These are phyloP conservation scores for Toxoplasma gondii DNA, from an alignment of 169 alveolate species.

Conservation along the genomic window DNA sequence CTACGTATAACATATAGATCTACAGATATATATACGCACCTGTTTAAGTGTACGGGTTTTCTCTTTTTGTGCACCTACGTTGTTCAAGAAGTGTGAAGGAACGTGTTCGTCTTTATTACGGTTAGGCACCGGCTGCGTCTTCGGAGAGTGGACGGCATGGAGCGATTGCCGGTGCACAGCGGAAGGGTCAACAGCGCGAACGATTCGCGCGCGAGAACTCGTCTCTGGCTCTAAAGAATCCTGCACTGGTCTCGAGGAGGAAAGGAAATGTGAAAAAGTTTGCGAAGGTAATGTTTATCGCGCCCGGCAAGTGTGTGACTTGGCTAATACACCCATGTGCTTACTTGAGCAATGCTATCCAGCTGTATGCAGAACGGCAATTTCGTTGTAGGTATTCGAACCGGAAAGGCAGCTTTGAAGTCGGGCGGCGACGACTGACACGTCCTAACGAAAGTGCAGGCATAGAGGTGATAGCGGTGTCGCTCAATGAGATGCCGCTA, in stretches of 20 bases:
- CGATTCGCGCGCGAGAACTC: not conserved
- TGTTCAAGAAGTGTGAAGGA: not conserved
- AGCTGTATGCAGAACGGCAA: too few relatives aligned
- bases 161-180: constrained; percentile 27
- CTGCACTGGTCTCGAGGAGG: constrained; percentile 42
- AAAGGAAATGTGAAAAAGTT: not conserved
- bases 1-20: not conserved
- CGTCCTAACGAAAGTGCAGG: too few relatives aligned
- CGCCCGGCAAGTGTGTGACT: too few relatives aligned
- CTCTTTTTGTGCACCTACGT: not conserved
- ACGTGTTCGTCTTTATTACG: not conserved
- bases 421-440: too few relatives aligned
- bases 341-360: too few relatives aligned
- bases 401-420: too few relatives aligned
- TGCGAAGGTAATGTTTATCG: not conserved
- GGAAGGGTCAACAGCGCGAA: not conserved
- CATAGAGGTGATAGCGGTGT: too few relatives aligned
- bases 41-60: not conserved
- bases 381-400: too few relatives aligned
- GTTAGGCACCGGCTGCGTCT: constrained; percentile 32
- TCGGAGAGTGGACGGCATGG: constrained; percentile 56
- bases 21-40: not conserved
- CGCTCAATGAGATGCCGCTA: too few relatives aligned
- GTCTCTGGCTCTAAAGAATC: not conserved
- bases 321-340: too few relatives aligned